Evolutionary conservation across 306 rosid species (phyloP).

Genomic region (Ormosia emarginata): DNA sequence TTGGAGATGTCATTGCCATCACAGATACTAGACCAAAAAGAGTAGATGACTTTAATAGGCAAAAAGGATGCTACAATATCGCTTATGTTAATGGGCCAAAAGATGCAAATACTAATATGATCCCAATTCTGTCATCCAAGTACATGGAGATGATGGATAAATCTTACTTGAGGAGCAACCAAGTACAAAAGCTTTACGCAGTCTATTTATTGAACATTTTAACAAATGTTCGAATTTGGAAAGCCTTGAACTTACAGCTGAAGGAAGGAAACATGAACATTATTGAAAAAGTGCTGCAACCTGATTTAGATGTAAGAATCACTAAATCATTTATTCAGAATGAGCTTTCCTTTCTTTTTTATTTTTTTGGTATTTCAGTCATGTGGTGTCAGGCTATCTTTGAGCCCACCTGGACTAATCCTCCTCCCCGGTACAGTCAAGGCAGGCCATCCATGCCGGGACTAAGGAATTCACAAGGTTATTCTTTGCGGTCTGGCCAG

Average conservation of each 20-base stretch:
- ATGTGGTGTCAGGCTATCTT: no score
- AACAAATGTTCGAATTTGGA: constrained; percentile 33
- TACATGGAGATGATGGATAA: background rate
- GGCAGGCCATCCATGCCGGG: no score
- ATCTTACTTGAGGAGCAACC: background rate
- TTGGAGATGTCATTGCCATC: constrained; percentile 53
- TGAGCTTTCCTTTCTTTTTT: background rate
- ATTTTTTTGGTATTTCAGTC: no score
- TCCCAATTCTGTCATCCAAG: constrained; percentile 20
- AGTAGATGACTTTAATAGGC: constrained; percentile 29
- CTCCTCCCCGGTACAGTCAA: no score
- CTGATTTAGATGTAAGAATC: constrained; percentile 38
- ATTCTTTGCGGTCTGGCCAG: no score
- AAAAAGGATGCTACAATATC: constrained; percentile 19
- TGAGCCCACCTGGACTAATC: no score
- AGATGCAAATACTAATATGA: background rate
- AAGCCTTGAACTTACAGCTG: constrained; percentile 17
- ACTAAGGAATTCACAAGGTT: no score
- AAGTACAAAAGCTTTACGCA: constrained; percentile 10
- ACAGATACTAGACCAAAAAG: constrained; percentile 32
- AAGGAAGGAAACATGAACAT: constrained; percentile 19
- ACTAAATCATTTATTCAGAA: background rate
- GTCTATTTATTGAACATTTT: constrained; percentile 30
- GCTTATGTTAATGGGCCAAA: constrained; percentile 30
- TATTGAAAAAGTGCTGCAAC: constrained; percentile 32